These are phyloP conservation scores for Leishmania guyanensis DNA, from an alignment of 208 protist species.

Conservation along the genomic window DNA sequence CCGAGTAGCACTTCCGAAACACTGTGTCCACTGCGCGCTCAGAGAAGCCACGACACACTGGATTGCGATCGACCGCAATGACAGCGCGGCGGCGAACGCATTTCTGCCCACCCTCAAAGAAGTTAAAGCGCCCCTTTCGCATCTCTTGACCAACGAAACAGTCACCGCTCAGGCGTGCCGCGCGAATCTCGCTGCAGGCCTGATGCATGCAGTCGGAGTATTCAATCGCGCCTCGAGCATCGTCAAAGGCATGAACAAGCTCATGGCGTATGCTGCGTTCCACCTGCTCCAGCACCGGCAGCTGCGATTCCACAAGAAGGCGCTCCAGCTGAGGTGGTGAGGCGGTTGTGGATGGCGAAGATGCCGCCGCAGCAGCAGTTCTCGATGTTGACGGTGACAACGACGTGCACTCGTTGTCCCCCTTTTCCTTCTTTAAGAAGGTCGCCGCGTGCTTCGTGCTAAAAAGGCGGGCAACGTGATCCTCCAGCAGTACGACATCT, in stretches of 20 bases:
- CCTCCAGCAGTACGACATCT: conserved; percentile 79
- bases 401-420: conserved; percentile 4
- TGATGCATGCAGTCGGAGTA: conserved; percentile 89
- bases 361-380: neutral
- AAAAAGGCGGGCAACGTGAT: conserved; percentile 40
- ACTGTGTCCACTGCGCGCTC: conserved; percentile 80
- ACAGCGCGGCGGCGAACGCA: conserved; percentile 90
- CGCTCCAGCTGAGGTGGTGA: conserved; percentile 7
- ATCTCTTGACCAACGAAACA: conserved; percentile 81
- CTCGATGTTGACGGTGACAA: neutral
- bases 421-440: conserved; percentile 23
- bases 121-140: conserved; percentile 66
- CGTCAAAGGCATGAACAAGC: conserved; percentile 95
- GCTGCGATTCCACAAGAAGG: conserved; percentile 27
- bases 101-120: conserved; percentile 66
- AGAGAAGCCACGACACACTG: conserved; percentile 82
- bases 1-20: conserved; percentile 82
- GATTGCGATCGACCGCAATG: conserved; percentile 87
- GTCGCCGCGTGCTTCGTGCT: conserved; percentile 14
- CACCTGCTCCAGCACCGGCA: conserved; percentile 41
- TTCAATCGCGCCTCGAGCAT: conserved; percentile 89
- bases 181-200: conserved; percentile 95
- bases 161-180: conserved; percentile 94
- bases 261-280: conserved; percentile 92
- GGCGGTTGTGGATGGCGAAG: neutral